Conservation (phyloP, 177 flowering plant genomes). For the Vitis hybrid region DNA sequence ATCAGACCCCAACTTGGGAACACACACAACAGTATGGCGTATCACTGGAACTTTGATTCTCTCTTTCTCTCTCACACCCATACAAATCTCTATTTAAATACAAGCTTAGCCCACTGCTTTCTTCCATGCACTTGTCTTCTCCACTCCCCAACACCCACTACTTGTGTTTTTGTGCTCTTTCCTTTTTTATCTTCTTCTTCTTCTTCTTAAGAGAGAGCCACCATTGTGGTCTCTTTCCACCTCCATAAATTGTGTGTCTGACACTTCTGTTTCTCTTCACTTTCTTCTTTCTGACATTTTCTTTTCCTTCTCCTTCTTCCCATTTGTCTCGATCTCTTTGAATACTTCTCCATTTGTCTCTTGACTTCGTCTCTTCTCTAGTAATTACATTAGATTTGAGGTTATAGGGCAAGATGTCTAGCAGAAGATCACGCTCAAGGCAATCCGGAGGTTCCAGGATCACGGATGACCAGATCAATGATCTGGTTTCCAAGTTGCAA, state of each 20-base stretch:
- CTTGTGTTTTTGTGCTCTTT: slow-evolving; percentile 21
- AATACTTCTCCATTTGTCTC: neutral
- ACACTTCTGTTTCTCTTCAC: neutral
- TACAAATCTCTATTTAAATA: slow-evolving; percentile 29
- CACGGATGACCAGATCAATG: slow-evolving; percentile 58
- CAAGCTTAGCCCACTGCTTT: slow-evolving; percentile 26
- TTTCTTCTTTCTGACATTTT: neutral
- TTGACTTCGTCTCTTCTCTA: neutral
- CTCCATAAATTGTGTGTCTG: slow-evolving; percentile 20
- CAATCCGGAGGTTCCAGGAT: slow-evolving; percentile 50
- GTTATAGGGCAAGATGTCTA: slow-evolving; percentile 36
- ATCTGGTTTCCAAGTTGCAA: slow-evolving; percentile 58
- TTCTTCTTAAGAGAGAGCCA: neutral
- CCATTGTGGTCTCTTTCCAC: neutral
- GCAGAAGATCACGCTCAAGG: slow-evolving; percentile 58
- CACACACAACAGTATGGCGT: slow-evolving; percentile 19
- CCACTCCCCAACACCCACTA: slow-evolving; percentile 21
- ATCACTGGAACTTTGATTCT: slow-evolving; percentile 17
- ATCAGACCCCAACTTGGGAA: slow-evolving; percentile 17
- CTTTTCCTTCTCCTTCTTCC: neutral
- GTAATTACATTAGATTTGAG: neutral
- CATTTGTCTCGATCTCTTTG: neutral
- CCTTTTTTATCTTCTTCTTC: slow-evolving; percentile 8
- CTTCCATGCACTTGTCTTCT: slow-evolving; percentile 44
- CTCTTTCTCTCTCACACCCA: slow-evolving; percentile 7